phyloP scores from a whole-genome alignment of 345 rosid species.

The Cochlearia excelsa region DNA sequence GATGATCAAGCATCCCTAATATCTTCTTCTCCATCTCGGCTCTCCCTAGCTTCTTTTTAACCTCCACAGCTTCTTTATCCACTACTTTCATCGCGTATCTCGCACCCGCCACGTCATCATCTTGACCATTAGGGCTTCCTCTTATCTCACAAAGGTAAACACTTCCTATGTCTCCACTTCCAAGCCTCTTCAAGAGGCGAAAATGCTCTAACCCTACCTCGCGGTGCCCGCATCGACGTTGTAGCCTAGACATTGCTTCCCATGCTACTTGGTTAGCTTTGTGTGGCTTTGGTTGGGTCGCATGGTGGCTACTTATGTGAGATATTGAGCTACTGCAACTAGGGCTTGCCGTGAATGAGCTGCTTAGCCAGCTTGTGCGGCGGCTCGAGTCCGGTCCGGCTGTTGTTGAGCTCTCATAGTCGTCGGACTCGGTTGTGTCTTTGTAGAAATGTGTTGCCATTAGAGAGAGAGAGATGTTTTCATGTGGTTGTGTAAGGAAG shows the following conservation, averaged over 20 bases:
- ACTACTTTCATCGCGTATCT: constrained; percentile 93
- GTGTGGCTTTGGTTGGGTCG: constrained; percentile 69
- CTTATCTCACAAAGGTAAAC: constrained; percentile 92
- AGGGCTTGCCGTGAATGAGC: constrained; percentile 72
- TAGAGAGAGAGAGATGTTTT: constrained; percentile 8
- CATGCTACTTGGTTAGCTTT: constrained; percentile 84
- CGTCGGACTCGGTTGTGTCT: constrained; percentile 51
- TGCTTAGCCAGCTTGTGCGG: constrained; percentile 71
- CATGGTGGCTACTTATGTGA: constrained; percentile 40
- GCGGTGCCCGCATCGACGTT: constrained; percentile 44
- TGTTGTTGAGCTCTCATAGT: constrained; percentile 57
- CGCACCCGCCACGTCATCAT: constrained; percentile 41
- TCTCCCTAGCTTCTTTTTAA: constrained; percentile 75
- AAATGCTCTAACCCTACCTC: constrained; percentile 78
- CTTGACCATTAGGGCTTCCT: constrained; percentile 35
- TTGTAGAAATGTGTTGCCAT: constrained; percentile 50
- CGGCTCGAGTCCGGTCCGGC: constrained; percentile 64
- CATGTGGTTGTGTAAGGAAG: background rate
- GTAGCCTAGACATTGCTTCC: constrained; percentile 74
- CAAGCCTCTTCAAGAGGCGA: constrained; percentile 68
- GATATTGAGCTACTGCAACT: constrained; percentile 62
- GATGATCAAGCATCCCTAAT: constrained; percentile 79
- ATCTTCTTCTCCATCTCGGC: constrained; percentile 95
- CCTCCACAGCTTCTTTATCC: constrained; percentile 81
- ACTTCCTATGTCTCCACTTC: constrained; percentile 89